Percentiles rank a stretch among this genome's conserved stretches.
These are phyloP conservation scores for Liriodendron chinense DNA, from an alignment of 164 flowering plant genomes.

Conservation along the genomic window DNA sequence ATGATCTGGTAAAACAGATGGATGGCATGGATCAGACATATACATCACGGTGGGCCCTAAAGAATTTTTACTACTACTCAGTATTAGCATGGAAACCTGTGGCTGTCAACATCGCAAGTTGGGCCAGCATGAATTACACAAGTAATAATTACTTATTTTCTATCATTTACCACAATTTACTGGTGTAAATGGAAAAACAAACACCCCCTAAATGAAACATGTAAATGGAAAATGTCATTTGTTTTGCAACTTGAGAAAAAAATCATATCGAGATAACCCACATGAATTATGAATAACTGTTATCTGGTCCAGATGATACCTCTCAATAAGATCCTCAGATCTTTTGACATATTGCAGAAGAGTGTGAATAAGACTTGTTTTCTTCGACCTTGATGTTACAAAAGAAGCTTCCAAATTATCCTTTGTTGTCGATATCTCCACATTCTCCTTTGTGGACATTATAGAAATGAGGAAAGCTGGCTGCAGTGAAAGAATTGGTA, in stretches of 20 bases:
- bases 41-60: too few relatives aligned
- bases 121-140: too few relatives aligned
- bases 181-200: too few relatives aligned
- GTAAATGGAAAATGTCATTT: background rate
- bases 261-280: background rate
- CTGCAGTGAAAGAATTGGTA: conserved; percentile 37
- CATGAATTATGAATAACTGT: background rate
- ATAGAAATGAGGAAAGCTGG: conserved; percentile 73
- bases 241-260: background rate
- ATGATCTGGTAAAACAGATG: too few relatives aligned
- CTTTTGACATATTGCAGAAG: conserved; percentile 46
- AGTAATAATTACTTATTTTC: too few relatives aligned
- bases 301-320: conserved; percentile 35
- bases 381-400: conserved; percentile 17
- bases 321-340: conserved; percentile 50
- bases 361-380: conserved; percentile 37
- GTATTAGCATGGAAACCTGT: too few relatives aligned
- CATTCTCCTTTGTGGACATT: conserved; percentile 31
- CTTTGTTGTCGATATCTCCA: conserved; percentile 24
- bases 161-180: too few relatives aligned
- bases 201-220: too few relatives aligned
- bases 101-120: too few relatives aligned
- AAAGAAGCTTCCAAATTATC: conserved; percentile 21
- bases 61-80: too few relatives aligned
- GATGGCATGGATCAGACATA: too few relatives aligned